Base-by-base conservation (phyloP, 106 monocot genomes). In the Dendrobium chrysotoxum region DNA sequence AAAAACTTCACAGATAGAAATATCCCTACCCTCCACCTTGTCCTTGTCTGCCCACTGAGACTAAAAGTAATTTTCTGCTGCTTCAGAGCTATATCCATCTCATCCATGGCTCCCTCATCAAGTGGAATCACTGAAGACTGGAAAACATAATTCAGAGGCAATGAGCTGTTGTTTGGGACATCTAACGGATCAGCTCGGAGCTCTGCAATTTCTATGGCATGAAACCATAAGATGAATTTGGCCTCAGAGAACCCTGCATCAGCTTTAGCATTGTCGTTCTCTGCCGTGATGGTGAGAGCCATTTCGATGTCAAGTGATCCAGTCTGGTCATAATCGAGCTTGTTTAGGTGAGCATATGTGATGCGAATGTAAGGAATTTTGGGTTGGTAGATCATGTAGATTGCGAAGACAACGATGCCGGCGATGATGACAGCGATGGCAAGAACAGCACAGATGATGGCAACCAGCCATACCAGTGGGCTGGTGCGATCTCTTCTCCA, bases 331-430 rank as follows among this genome's bases (percentile, higher is more conserved):
- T 94, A 94, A 44, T 76, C 72, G 0, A 97, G 86, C 16, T 21
- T 75, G 82, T 84, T 57, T n/a, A 97, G 85, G 55, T 78, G 83
- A 20, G 94, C 90, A 25, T 38, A 26, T 0, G 81, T 28, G 21
- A 94, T 80, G 11, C 58, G 53, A 39, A 97, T 28, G 89, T 81
- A 88, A 18, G 97, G 94, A 50, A 86, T 65, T 80, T 78, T 87
- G 28, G 97, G 97, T 72, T 88, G 87, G 85, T 90, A 89, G 79
- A 88, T 84, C 67, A 89, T 45, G 86, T 90, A 93, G 82, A 96
- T 73, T 53, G 80, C 41, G 81, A 92, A 80, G 25, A 94, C 82
- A 39, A 75, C 57, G 50, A 86, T 72, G 57, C 92, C 96, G 1
- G 80, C 77, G 80, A 94, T 71, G 79, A 89, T 90, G 28, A 94